Conservation (phyloP, 345 rosid genomes). For the Ailanthus altissimus region DNA sequence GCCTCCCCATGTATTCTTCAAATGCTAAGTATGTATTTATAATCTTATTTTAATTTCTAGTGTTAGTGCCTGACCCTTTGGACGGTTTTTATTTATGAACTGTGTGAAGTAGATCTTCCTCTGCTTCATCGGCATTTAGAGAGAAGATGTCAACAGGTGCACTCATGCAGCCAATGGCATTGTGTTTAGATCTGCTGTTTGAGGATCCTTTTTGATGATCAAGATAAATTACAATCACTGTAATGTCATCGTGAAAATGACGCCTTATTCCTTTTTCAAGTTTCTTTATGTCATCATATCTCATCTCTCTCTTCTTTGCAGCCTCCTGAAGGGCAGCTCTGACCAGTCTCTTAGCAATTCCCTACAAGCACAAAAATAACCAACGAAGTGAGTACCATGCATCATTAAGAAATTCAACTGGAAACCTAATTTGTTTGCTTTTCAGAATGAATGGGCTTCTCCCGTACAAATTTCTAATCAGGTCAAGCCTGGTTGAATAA, state of each 20-base stretch:
- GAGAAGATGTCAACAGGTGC: conserved; percentile 84
- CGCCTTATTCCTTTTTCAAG: conserved; percentile 64
- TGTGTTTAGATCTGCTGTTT: conserved; percentile 25
- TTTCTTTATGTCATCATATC: conserved; percentile 57
- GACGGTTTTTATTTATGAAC: conserved; percentile 3
- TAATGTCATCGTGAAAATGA: conserved; percentile 77
- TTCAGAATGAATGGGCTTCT: background rate
- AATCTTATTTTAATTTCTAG: conserved; percentile 11
- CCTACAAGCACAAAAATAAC: conserved; percentile 38
- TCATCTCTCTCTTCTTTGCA: conserved; percentile 75
- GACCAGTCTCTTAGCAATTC: conserved; percentile 67
- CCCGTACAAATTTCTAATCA: background rate
- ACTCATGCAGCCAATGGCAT: conserved; percentile 44
- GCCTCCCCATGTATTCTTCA: background rate
- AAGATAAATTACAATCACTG: conserved; percentile 69
- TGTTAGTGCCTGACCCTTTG: conserved; percentile 1
- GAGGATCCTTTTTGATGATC: conserved; percentile 53
- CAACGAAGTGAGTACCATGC: background rate
- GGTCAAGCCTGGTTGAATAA: conserved; percentile 4
- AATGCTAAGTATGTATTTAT: background rate
- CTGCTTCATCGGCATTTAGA: conserved; percentile 49
- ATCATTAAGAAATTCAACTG: background rate
- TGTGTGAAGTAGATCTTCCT: conserved; percentile 33
- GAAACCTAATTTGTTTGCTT: background rate
- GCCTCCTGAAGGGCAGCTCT: conserved; percentile 72